phyloP scores from a whole-genome alignment of 2,329 filamentous ascomycete genomes.

The Penicillium sp. region DNA sequence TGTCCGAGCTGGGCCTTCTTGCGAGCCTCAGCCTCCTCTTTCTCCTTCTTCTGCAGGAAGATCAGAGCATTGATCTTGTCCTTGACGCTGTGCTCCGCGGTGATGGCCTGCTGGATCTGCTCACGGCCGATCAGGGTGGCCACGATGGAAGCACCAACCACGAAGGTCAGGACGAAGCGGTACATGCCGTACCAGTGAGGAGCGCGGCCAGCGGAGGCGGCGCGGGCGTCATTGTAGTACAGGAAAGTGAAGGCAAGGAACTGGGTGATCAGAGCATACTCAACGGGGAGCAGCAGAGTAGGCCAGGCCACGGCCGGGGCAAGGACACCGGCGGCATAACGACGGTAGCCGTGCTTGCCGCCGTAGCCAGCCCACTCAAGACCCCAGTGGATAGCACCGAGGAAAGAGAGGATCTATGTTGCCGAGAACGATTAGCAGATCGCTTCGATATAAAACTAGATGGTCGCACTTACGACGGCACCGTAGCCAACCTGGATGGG shows the following conservation, averaged over 20 bases:
- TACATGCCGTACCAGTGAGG: constrained; percentile 84
- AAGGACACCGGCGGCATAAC: constrained; percentile 77
- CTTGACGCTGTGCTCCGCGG: constrained; percentile 35
- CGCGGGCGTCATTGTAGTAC: constrained; percentile 77
- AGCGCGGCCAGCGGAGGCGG: constrained; percentile 68
- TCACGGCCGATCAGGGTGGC: constrained; percentile 75
- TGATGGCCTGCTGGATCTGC: constrained; percentile 54
- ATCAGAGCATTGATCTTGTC: constrained; percentile 53
- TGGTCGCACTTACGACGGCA: constrained; percentile 60
- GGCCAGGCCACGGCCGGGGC: constrained; percentile 83
- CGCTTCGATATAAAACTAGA: not conserved
- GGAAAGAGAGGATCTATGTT: constrained; percentile 76
- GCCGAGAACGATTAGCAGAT: constrained; percentile 10
- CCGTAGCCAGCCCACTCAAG: constrained; percentile 73
- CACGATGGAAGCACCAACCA: constrained; percentile 78
- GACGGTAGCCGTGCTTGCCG: constrained; percentile 64
- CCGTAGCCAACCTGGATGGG: constrained; percentile 88
- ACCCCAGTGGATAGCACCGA: constrained; percentile 91
- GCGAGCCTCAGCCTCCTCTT: constrained; percentile 42
- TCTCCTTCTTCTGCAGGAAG: constrained; percentile 43
- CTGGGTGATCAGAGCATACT: constrained; percentile 79
- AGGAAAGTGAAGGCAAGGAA: constrained; percentile 79
- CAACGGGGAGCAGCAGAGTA: constrained; percentile 74
- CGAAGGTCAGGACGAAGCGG: constrained; percentile 84
- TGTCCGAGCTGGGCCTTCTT: constrained; percentile 27